Base-by-base conservation (phyloP, 257 asterid species). In the Echium plantagineum region DNA sequence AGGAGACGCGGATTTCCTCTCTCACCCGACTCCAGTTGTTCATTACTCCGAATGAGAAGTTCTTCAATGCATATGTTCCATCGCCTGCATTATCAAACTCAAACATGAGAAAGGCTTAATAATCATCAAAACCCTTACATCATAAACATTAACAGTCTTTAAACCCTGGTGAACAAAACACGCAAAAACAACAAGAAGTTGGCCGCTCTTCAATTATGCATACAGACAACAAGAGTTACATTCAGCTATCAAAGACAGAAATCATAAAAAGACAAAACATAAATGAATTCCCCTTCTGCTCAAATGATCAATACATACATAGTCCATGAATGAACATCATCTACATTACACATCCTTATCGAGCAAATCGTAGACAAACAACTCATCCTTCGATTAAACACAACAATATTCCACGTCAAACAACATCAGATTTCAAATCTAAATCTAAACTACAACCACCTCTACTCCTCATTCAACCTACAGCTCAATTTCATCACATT, bases 41-140 rank as follows among this genome's bases (percentile, higher is more conserved):
- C 99, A 22, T 65, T 73, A 66, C 63, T 86, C 77, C 86, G 96
- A 75, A 93, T 86, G 58, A 93, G 94, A 75, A 93, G 96, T 76
- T 93, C 85, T 93, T 93, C 96, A 93, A 80, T n/a, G 99, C 97
- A 72, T 93, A 93, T 52, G 91, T 89, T 63, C 99, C 99, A 78
- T 93, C 96, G 66, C 65, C 99, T 93, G 80, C 67, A 71, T 62
- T 66, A 38, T 3, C 59, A 63, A 63, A 64, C 19, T 38, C 57
- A 66, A 66, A 12, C 17, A 42, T 42, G 17, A 42, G 10, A 42
- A 15, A 12, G 49, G 49, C 49, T 42, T 42, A 13, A 42, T 10
- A 13, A 42, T 10, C 49, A 42, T 10, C 49, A 42, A 42, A 42
- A 42, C 17, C n/a, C n/a, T n/a, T 9, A 42, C 5, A 12, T 15